Percentiles rank a stretch among this genome's conserved stretches.
Evolutionary conservation across 768 basidiomycete species (phyloP).

Genomic region (Nevesoporus exiguus): DNA sequence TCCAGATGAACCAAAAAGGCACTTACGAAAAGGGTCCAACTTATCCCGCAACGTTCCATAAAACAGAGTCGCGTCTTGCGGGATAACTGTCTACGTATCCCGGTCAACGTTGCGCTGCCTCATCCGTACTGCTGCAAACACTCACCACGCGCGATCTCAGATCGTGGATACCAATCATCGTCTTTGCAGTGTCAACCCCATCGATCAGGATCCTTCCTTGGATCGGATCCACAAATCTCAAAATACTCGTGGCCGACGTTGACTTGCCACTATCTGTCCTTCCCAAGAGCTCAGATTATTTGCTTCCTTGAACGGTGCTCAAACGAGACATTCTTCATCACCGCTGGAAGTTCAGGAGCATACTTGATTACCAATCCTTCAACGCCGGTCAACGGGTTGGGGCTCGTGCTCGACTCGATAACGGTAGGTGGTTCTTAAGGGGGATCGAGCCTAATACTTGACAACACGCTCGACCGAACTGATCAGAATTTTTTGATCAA

Average conservation of each 20-base stretch:
- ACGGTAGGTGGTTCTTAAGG: conserved; percentile 82
- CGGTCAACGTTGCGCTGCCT: background rate
- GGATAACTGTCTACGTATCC: conserved; percentile 64
- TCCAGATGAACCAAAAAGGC: too few species aligned
- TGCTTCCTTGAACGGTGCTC: conserved; percentile 66
- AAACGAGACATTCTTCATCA: conserved; percentile 76
- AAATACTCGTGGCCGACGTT: conserved; percentile 80
- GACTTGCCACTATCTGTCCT: conserved; percentile 82
- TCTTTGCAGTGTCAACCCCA: conserved; percentile 80
- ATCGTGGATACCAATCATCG: conserved; percentile 86
- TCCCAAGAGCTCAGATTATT: conserved; percentile 75
- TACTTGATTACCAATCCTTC: too few species aligned
- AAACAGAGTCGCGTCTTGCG: conserved; percentile 74
- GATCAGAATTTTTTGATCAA: conserved; percentile 5
- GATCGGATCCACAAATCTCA: conserved; percentile 81
- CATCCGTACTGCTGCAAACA: conserved; percentile 5
- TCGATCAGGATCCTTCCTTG: conserved; percentile 78
- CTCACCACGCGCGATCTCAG: conserved; percentile 70
- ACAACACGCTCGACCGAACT: conserved; percentile 93
- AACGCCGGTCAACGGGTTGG: too few species aligned
- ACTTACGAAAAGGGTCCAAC: conserved; percentile 64
- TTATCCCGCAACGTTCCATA: conserved; percentile 77
- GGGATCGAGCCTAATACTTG: conserved; percentile 85
- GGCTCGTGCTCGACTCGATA: conserved; percentile 61
- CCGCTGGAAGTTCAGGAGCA: conserved; percentile 80